These are phyloP conservation scores for Telopea speciosissima DNA, from an alignment of 177 flowering plant species.

Conservation along the genomic window DNA sequence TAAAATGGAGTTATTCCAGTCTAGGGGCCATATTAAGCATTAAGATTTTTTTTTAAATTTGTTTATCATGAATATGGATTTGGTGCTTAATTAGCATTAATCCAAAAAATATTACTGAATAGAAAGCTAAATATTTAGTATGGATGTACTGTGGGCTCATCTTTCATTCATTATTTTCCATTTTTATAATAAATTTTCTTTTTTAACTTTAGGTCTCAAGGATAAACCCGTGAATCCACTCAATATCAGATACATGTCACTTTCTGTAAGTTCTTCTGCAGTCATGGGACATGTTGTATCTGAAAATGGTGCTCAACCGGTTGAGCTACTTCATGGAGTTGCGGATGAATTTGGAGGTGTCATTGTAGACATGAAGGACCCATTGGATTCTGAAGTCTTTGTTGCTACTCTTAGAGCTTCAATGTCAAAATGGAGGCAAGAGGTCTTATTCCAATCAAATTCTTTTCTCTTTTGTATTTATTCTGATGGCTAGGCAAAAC, in stretches of 20 bases:
- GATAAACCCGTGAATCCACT: background rate
- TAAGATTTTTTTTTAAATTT: too few species aligned
- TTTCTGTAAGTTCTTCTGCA: background rate
- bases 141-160: too few species aligned
- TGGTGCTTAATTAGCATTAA: too few species aligned
- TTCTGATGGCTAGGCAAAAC: too few species aligned
- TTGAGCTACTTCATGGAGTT: background rate
- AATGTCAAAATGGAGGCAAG: constrained; percentile 35
- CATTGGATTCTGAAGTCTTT: background rate
- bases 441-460: constrained; percentile 25
- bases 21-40: too few species aligned
- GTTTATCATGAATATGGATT: too few species aligned
- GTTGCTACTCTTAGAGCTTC: background rate
- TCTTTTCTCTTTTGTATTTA: background rate
- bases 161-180: too few species aligned
- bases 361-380: background rate
- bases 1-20: too few species aligned
- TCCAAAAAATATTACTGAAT: too few species aligned
- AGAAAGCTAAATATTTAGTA: too few species aligned
- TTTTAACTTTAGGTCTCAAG: background rate
- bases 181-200: too few species aligned
- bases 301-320: background rate
- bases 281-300: background rate
- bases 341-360: background rate
- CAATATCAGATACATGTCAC: background rate